Evolutionary conservation across 345 rosid genomes (phyloP), one percentile per base, ranked within the genome.

Genomic region (Pelargonium nanum): DNA sequence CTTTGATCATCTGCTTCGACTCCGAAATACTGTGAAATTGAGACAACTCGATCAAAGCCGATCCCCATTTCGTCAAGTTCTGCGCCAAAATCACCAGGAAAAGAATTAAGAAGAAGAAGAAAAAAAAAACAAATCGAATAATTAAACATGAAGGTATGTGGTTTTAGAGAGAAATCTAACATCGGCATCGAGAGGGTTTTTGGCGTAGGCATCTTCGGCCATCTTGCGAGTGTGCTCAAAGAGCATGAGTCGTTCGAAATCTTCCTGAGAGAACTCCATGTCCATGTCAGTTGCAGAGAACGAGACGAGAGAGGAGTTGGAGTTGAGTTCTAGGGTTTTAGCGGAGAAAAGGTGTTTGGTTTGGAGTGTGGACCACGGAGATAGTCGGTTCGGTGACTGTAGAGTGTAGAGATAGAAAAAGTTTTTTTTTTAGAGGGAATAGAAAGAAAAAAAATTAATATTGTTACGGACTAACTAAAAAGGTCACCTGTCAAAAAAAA

Each of bases 101-200:
- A n/a, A 26, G 45, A 54, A 17, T 12, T 4, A 19, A 30, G 28
- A 8, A 8, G 22, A 7, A 17, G 8, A 50, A 4, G 6, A 22
- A 16, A 26, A 54, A 28, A 25, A 2, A 22, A 25, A 5, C 17
- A 4, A 61, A 20, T n/a, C 21, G 2, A 23, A n/a, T n/a, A n/a
- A n/a, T n/a, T n/a, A n/a, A n/a, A 8, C 12, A 15, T 19, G 5
- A 40, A 28, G 15, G 15, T 40, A 2, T 9, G 15, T 6, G 15
- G 48, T 55, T n/a, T n/a, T n/a, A 22, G 30, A 59, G 56, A 60
- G 56, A 55, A 22, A 0, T 53, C 68, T 21, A 67, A 89, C 94
- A 45, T 81, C 86, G 55, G 80, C 77, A 65, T 89, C 86, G 58
- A 78, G 82, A 67, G 91, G 88, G 70, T 84, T 76, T 26, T 61